Evolutionary conservation across 345 rosid genomes (phyloP).

Genomic region (Gossypium bickii): DNA sequence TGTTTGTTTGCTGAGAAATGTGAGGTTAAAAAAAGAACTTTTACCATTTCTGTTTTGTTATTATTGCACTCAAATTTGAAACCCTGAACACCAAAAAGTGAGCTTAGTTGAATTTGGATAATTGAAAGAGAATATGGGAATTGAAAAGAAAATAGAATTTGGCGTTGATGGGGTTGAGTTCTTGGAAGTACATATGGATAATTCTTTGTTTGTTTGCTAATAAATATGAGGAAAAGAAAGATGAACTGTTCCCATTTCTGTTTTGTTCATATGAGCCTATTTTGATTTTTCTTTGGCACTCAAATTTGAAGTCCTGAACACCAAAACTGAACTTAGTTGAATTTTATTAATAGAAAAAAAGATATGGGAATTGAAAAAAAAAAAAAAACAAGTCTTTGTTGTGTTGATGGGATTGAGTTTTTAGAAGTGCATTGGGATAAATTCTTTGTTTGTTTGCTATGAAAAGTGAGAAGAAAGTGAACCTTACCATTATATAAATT

Average conservation of each 20-base stretch:
- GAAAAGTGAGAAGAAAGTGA: background rate
- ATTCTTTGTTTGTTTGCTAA: constrained; percentile 3
- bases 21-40: background rate
- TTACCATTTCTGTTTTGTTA: too few relatives aligned
- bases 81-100: background rate
- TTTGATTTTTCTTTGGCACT: background rate
- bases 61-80: background rate
- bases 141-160: background rate
- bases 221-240: background rate
- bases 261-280: background rate
- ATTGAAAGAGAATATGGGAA: background rate
- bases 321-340: background rate
- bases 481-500: background rate
- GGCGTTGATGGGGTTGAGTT: background rate
- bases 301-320: background rate
- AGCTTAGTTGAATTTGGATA: background rate
- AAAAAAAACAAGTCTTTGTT: too few relatives aligned
- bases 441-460: background rate
- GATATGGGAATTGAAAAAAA: too few relatives aligned
- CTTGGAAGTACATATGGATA: background rate
- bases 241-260: background rate
- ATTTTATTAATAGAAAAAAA: too few relatives aligned
- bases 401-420: background rate
- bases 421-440: background rate
- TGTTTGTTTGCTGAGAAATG: background rate